Percentiles rank a stretch among this genome's conserved stretches.
These are phyloP conservation scores for Camellia oleifera DNA, from an alignment of 179 eudicot genomes.

Conservation along the genomic window DNA sequence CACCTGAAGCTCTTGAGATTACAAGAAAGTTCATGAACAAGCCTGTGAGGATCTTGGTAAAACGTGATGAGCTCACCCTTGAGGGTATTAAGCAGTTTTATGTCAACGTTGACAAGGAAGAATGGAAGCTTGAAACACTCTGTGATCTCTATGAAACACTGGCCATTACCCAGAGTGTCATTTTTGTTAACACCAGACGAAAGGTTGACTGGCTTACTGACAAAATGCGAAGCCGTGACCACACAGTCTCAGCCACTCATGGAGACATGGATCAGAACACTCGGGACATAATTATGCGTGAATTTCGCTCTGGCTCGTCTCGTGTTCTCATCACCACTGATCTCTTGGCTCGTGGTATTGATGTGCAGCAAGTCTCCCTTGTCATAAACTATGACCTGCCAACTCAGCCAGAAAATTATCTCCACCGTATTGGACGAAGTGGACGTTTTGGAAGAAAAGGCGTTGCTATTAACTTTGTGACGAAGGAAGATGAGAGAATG, in stretches of 20 bases:
- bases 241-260: slow-evolving; percentile 42
- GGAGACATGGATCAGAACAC: slow-evolving; percentile 45
- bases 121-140: slow-evolving; percentile 39
- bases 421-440: slow-evolving; percentile 41
- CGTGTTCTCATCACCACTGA: slow-evolving; percentile 41
- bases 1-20: slow-evolving; percentile 40
- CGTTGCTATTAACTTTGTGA: slow-evolving; percentile 39
- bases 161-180: slow-evolving; percentile 43
- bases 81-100: slow-evolving; percentile 41
- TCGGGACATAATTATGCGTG: slow-evolving; percentile 38
- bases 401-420: slow-evolving; percentile 42
- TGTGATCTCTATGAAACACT: slow-evolving; percentile 40
- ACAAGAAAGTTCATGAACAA: slow-evolving; percentile 43
- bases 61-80: slow-evolving; percentile 43
- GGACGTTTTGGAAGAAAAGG: slow-evolving; percentile 41
- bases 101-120: slow-evolving; percentile 40
- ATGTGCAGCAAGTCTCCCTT: slow-evolving; percentile 42
- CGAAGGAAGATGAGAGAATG: slow-evolving; percentile 35
- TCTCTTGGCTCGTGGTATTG: slow-evolving; percentile 41
- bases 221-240: slow-evolving; percentile 44
- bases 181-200: slow-evolving; percentile 40
- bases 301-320: slow-evolving; percentile 40
- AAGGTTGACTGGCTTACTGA: slow-evolving; percentile 46
- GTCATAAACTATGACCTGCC: slow-evolving; percentile 40
- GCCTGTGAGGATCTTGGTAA: slow-evolving; percentile 38